Conservation (phyloP, 495 filamentous ascomycete species). For the Evernia prunastri region DNA sequence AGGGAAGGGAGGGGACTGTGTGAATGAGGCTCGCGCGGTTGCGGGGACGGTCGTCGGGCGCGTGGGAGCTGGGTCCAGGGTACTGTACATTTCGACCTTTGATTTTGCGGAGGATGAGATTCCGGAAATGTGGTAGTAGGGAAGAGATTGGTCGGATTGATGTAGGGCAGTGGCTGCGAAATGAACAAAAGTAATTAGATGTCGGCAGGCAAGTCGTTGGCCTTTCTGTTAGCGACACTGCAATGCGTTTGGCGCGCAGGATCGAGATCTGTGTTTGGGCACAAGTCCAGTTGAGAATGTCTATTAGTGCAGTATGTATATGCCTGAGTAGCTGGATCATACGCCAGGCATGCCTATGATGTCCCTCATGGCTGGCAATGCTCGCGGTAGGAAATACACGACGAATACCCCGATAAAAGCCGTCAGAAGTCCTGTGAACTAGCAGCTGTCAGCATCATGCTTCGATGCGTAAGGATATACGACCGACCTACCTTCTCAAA, state of each 20-base stretch:
- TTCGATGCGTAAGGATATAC: background rate
- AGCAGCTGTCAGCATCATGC: slow-evolving; percentile 27
- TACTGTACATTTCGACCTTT: background rate
- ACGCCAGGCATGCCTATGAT: slow-evolving; percentile 74
- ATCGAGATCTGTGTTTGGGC: background rate
- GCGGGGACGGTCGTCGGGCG: background rate
- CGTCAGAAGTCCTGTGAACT: slow-evolving; percentile 58
- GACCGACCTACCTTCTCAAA: slow-evolving; percentile 72
- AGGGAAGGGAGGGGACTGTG: background rate
- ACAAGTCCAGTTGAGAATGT: background rate
- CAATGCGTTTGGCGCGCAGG: background rate
- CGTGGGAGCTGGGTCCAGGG: background rate
- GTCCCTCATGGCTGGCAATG: slow-evolving; percentile 52
- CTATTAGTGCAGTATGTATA: background rate
- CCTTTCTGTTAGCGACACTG: background rate
- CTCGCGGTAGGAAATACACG: slow-evolving; percentile 72
- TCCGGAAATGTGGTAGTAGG: background rate
- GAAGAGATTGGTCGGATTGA: background rate
- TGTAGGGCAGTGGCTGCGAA: background rate
- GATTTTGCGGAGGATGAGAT: background rate
- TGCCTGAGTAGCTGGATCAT: slow-evolving; percentile 27
- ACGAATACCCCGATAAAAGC: slow-evolving; percentile 62
- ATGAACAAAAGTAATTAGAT: background rate
- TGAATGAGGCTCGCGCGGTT: background rate
- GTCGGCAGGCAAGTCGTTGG: background rate